Evolutionary conservation across 1,139 yeast species (phyloP).

Genomic region (Hemisphaericaspora xylofermentans): DNA sequence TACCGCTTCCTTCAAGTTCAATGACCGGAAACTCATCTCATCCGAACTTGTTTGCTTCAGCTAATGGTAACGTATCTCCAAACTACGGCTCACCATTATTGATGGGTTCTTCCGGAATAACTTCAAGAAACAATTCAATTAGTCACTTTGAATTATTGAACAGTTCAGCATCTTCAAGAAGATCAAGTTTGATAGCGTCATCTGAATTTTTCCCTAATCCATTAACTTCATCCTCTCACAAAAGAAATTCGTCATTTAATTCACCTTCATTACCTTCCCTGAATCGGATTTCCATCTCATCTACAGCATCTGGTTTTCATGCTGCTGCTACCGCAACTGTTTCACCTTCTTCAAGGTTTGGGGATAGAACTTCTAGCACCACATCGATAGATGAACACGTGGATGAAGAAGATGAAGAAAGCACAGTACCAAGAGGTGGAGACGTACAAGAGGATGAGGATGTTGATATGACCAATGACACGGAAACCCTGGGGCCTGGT

Average conservation of each 20-base stretch:
- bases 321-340: conserved; percentile 7
- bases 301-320: conserved; percentile 20
- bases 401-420: conserved; percentile 11
- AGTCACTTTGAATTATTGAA: conserved; percentile 34
- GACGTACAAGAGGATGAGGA: neutral
- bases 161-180: conserved; percentile 26
- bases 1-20: conserved; percentile 13
- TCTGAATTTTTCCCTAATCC: conserved; percentile 46
- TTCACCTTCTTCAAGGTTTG: conserved; percentile 8
- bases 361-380: conserved; percentile 6
- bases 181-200: conserved; percentile 39
- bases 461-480: neutral
- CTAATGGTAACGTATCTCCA: conserved; percentile 27
- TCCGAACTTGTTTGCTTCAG: conserved; percentile 20
- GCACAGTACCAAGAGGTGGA: conserved; percentile 2
- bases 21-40: conserved; percentile 15
- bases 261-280: conserved; percentile 30
- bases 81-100: conserved; percentile 33
- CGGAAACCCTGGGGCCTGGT: conserved; percentile 1
- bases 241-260: conserved; percentile 33
- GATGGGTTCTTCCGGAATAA: conserved; percentile 21
- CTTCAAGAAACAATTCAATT: conserved; percentile 38
- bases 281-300: conserved; percentile 29
- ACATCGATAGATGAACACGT: conserved; percentile 11
- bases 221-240: conserved; percentile 19